These are phyloP conservation scores for Phytophthora hibernalis DNA, from an alignment of 352 stramenopile species.

Conservation along the genomic window DNA sequence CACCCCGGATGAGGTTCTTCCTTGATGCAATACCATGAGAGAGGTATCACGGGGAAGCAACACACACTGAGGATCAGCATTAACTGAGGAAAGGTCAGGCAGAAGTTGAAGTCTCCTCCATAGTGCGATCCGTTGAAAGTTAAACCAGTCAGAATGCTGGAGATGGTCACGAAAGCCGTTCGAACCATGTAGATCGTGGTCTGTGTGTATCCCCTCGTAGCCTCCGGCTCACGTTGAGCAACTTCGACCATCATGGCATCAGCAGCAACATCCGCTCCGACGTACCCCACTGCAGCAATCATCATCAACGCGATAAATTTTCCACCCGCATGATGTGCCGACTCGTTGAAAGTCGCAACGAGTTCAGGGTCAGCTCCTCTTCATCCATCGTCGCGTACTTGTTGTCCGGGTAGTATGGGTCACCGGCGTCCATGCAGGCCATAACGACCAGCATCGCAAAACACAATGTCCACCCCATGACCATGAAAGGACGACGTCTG, in stretches of 20 bases:
- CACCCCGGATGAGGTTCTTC: conserved; percentile 45
- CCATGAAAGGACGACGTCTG: conserved; percentile 63
- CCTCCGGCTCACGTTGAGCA: conserved; percentile 42
- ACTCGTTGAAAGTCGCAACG: conserved; percentile 40
- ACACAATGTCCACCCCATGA: conserved; percentile 58
- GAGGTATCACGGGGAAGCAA: conserved; percentile 48
- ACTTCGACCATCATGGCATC: conserved; percentile 57
- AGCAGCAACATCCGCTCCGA: conserved; percentile 47
- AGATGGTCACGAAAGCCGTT: conserved; percentile 50
- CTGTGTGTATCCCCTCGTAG: conserved; percentile 40
- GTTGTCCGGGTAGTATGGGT: conserved; percentile 54
- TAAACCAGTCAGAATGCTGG: conserved; percentile 46
- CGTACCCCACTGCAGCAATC: conserved; percentile 53
- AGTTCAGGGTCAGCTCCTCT: conserved; percentile 29
- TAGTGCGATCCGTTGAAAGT: conserved; percentile 62
- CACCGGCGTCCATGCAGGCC: conserved; percentile 37
- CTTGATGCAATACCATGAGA: conserved; percentile 57
- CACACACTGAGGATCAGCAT: conserved; percentile 50
- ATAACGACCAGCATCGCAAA: conserved; percentile 59
- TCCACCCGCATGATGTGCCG: conserved; percentile 32
- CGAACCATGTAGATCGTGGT: conserved; percentile 49
- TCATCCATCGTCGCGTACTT: conserved; percentile 32
- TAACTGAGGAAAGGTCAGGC: conserved; percentile 46
- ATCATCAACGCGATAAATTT: conserved; percentile 66
- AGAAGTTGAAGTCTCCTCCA: conserved; percentile 59